Percentiles rank a stretch among this genome's conserved stretches.
phyloP scores from a whole-genome alignment of 164 flowering plant genomes.

The Annona cherimola region DNA sequence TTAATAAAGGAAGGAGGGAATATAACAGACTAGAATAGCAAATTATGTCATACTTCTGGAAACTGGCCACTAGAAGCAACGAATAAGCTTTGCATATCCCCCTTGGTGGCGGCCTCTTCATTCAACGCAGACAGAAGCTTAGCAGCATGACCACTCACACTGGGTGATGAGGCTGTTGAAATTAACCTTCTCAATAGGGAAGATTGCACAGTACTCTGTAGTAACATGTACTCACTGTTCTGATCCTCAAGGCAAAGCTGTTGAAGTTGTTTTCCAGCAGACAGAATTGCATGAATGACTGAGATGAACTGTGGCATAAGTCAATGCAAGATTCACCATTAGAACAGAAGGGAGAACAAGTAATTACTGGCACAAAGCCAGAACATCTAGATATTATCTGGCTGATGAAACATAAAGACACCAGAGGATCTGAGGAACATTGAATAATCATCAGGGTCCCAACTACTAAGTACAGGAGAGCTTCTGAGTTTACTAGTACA shows the following conservation, averaged over 20 bases:
- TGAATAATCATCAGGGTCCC: not conserved
- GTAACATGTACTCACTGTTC: conserved; percentile 8
- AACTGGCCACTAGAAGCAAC: conserved; percentile 47
- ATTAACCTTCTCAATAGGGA: conserved; percentile 62
- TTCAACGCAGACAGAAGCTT: conserved; percentile 62
- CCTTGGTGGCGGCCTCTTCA: conserved; percentile 75
- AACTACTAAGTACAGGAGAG: not conserved
- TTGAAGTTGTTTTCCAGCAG: conserved; percentile 77
- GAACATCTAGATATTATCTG: not conserved
- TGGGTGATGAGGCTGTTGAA: conserved; percentile 62
- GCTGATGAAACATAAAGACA: not conserved
- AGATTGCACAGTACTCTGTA: conserved; percentile 35
- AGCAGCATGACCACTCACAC: conserved; percentile 45
- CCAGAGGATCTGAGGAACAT: not conserved
- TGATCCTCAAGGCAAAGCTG: conserved; percentile 47
- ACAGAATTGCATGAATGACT: conserved; percentile 67
- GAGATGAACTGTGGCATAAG: conserved; percentile 61
- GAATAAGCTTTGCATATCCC: conserved; percentile 59
- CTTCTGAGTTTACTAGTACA: not conserved
- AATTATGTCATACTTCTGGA: conserved; percentile 48
- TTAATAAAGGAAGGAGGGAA: not conserved
- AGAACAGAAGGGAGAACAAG: not conserved
- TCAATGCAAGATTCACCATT: conserved; percentile 15
- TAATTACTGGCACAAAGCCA: not conserved
- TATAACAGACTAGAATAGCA: not conserved